Evolutionary conservation across 31 red algal genomes (phyloP), one percentile per base, ranked within the genome.

Genomic region (Asparagopsis taxiformis): DNA sequence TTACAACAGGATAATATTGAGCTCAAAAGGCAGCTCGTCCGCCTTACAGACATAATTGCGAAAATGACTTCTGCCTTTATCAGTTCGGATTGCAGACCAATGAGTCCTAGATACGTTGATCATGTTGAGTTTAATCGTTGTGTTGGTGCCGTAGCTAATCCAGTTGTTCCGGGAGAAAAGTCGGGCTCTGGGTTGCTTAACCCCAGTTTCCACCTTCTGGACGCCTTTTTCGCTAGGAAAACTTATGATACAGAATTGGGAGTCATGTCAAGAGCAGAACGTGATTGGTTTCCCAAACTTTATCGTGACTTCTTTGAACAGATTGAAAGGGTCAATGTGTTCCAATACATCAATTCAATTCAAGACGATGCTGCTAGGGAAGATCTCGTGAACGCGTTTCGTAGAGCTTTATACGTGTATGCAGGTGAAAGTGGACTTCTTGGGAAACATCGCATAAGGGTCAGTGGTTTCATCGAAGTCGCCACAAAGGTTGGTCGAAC

Each of bases 381-480:
- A 10, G 17, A 10, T 13, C 46, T 69, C 24, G 39, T 69, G 15
- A 11, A 24, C 51, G 31, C 51, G 16, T 69, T 69, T 36, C 65
- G 65, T 30, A 36, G 65, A 2, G 41, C 65, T 8, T 22, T 69
- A 3, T 36, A 33, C 3, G 34, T 44, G 23, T 69, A 51, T 25
- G 46, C 33, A 6, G 69, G 69, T 1, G 69, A 74, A 43, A 41
- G 13, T 25, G 69, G 69, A 4, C 58, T 58, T 74, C 69, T 74
- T 1, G 69, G 69, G 2, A 74, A 74, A 33, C 69, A 74, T 74
- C 21, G 69, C 17, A 55, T 74, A 35, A 43, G 69, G 3, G 22
- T 59, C 7, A 44, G 16, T 38, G 51, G 51, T 20, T 74, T 39
- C 36, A 48, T 74, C 0, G 69, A 74, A 32, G 24, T 74, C 34